phyloP scores from a whole-genome alignment of 371 early-diverging fungal species.

The Mucor lusitanicus region DNA sequence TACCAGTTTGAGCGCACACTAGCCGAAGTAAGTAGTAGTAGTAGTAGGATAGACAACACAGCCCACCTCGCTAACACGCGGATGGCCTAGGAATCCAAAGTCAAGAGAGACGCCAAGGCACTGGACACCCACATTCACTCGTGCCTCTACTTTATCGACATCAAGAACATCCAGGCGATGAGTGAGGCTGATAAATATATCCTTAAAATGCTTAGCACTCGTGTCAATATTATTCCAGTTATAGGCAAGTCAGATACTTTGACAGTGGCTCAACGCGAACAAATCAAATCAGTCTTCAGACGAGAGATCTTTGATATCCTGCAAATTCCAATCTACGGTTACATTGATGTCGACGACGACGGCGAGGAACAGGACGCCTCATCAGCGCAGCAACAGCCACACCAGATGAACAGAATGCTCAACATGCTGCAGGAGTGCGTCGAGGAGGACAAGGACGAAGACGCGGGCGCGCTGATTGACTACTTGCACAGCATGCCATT shows the following conservation, averaged over 20 bases:
- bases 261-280: conserved; percentile 81
- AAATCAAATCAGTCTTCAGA: conserved; percentile 73
- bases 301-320: conserved; percentile 56
- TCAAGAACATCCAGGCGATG: conserved; percentile 55
- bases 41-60: neutral
- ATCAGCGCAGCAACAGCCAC: conserved; percentile 13
- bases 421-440: conserved; percentile 29
- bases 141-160: conserved; percentile 92
- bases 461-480: conserved; percentile 35
- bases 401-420: conserved; percentile 22
- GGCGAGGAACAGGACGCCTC: conserved; percentile 13
- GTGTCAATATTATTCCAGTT: conserved; percentile 95
- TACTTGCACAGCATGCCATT: conserved; percentile 63
- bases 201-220: conserved; percentile 76
- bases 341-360: conserved; percentile 65
- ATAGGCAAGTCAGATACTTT: conserved; percentile 97
- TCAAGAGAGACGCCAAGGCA: conserved; percentile 71
- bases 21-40: conserved; percentile 56
- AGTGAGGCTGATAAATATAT: conserved; percentile 86
- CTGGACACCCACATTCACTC: conserved; percentile 92
- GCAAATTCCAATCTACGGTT: conserved; percentile 69
- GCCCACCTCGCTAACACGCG: neutral
- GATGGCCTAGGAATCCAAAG: conserved; percentile 62
- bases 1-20: conserved; percentile 75
- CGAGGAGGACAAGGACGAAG: conserved; percentile 37